Evolutionary conservation across 2,329 filamentous ascomycete genomes (phyloP), one percentile per base, ranked within the genome.

Genomic region (Tolypocladium amazonense): DNA sequence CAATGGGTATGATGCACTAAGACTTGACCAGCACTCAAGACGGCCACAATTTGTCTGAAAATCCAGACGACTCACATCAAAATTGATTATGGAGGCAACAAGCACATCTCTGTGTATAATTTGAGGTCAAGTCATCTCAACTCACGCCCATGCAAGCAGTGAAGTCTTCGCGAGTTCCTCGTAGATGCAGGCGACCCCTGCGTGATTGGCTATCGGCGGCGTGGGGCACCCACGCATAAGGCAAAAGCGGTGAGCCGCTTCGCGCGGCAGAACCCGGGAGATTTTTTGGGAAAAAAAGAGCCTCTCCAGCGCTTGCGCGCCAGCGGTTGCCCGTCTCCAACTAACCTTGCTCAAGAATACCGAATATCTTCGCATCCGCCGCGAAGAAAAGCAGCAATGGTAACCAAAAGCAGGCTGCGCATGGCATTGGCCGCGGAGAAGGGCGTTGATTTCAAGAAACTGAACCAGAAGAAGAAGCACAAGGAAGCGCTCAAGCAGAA

Each of bases 351-450:
- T 5, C 27, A 20, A 52, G n/a, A 52, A 20, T n/a, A 9, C 47
- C 11, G 30, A 33, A 23, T 20, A n/a, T 23, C 50, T 33, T 30
- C 6, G 18, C 20, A 35, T 5, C 50, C 27, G 20, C 11, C 47
- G 37, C 47, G 15, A 7, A 27, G 15, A 30, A 47, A 12, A 33
- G 27, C 27, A 27, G 41, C 57, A 52, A 78, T 78, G 76, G 76
- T 75, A 56, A 72, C 70, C 30, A 77, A 75, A 69, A 76, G 76
- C 68, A 81, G 79, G 64, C 72, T 85, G 58, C 81, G 79, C 70
- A 71, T 79, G 69, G 82, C 82, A 12, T 72, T 85, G 20, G 77
- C 76, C 55, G 79, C 79, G 47, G 79, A 85, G 56, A 83, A 84
- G 69, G 78, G 80, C 53, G 70, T 73, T 18, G 81, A 85, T 61